Evolutionary conservation across 768 basidiomycete genomes (phyloP), one percentile per base, ranked within the genome.

Genomic region (Udeniomyces megalosporus): DNA sequence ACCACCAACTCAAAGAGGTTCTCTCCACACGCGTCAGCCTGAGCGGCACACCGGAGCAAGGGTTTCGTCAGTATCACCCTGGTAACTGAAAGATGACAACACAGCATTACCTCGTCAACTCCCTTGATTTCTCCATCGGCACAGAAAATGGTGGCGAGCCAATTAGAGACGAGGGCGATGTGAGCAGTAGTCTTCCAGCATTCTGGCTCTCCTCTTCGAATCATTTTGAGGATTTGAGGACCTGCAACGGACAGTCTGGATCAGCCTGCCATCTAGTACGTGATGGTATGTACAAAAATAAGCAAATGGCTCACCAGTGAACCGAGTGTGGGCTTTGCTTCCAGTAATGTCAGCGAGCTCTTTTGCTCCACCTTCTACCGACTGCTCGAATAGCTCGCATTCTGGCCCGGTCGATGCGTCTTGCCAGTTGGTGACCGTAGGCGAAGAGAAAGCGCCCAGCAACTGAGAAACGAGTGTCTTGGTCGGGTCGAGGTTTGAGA

Each of bases 381-480:
- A 77, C 0, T 76, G 77, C 69, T 89, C 85, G 47, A 91, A 74
- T 62, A 77, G 78, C 60, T 75, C 75, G 69, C 88, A 91, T 67
- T 90, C 86, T 47, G 75, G 73, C 0, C 82, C 83, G 0, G 88
- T 90, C 0, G 86, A 88, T 1, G 86, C 87, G 72, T 91, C 89
- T 71, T 91, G 88, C 88, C 89, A 92, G 69, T 90, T 90, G 11
- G 88, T 87, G 3, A 84, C 80, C 65, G 78, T 78, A 1, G 76
- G 76, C 14, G 81, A 73, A 6, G 86, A 82, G 71, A 90, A 88
- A 2, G 86, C 86, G 8, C 69, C 71, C 79, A 80, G 26, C 42
- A 90, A 75, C 67, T 88, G 86, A 2, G 79, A 77, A 11, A 75
- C 74, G 10, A 89, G 75, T 1, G 79, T 70, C 57, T 78, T 73